Percentiles rank a stretch among this genome's conserved stretches.
phyloP scores from a whole-genome alignment of 768 basidiomycete genomes.

The Amanita jacksonii region DNA sequence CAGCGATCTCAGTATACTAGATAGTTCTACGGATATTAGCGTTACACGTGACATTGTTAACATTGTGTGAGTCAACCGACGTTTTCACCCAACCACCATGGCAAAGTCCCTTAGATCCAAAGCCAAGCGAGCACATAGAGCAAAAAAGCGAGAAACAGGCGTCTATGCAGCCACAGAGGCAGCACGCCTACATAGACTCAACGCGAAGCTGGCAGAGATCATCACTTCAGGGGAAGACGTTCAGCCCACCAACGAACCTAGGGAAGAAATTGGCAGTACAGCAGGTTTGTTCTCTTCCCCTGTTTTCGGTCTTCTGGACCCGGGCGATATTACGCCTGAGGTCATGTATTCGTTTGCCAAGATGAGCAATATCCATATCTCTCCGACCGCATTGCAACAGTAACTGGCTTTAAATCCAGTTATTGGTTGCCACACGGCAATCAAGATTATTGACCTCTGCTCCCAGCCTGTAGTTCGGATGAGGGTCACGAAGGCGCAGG shows the following conservation, averaged over 20 bases:
- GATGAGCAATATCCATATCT: slow-evolving; percentile 8
- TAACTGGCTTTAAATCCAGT: not conserved
- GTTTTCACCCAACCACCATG: slow-evolving; percentile 31
- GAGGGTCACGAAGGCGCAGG: slow-evolving; percentile 22
- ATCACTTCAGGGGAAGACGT: slow-evolving; percentile 32
- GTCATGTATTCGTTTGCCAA: slow-evolving; percentile 28
- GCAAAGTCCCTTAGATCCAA: slow-evolving; percentile 82
- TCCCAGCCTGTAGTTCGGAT: slow-evolving; percentile 23
- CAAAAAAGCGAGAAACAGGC: slow-evolving; percentile 65
- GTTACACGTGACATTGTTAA: not conserved
- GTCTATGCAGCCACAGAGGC: slow-evolving; percentile 73
- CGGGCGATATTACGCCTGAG: slow-evolving; percentile 44
- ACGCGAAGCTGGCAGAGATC: slow-evolving; percentile 45
- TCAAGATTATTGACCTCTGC: slow-evolving; percentile 25
- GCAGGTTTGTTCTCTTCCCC: slow-evolving; percentile 66
- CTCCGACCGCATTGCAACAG: slow-evolving; percentile 8
- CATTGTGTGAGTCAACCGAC: not conserved
- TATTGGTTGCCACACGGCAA: slow-evolving; percentile 18
- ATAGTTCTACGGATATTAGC: no score
- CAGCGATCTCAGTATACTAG: no score
- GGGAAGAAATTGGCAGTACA: slow-evolving; percentile 27
- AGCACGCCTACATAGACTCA: slow-evolving; percentile 65
- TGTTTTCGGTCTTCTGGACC: slow-evolving; percentile 49
- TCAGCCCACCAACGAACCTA: slow-evolving; percentile 22
- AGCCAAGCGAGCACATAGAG: slow-evolving; percentile 67